Base-by-base conservation (phyloP, 164 flowering plant genomes). In the Amborella trichopoda region DNA sequence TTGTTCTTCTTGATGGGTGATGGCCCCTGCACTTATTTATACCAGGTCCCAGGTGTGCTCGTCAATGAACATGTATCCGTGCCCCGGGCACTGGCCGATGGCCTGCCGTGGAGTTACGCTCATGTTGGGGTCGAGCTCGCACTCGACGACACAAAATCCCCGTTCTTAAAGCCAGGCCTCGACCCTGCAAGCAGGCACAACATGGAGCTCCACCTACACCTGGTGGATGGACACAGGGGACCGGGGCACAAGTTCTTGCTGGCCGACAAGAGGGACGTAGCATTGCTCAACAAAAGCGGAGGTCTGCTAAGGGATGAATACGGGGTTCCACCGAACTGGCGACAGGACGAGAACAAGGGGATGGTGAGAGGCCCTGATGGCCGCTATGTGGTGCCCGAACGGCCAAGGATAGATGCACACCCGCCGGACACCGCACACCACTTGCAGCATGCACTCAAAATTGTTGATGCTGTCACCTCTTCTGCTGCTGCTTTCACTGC, bases 151-250 rank as follows among this genome's bases (percentile, higher is more conserved):
- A 49, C 50, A 0, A 73, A 76, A 49, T 90, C 98, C 0, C n/a
- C 42, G 6, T 83, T 71, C 63, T 45, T 90, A 63, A 90, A 81
- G 63, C 52, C 61, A 3, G 75, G 80, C 0, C 83, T 80, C 18
- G 59, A 56, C 33, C 6, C 63, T 1, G 1, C 26, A 0, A 62
- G 37, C 19, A 69, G 77, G 81, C 98, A 87, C 55, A 76, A 58
- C 57, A 50, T 81, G 70, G 93, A 91, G 61, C 75, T 40, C 0
- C 72, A 87, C 39, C 32, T 90, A 58, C 96, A 90, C 64, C 94
- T 91, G 24, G 81, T 90, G 34, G 94, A 95, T 0, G 98, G 98
- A 63, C 77, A 19, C 82, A 76, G 25, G 88, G 97, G 21, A 24
- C 59, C 57, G 36, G 76, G 53, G 1, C 46, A 39, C 21, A 23